Conservation (phyloP, 1,284 basidiomycete genomes). For the Cutaneotrichosporon spelunceum region DNA sequence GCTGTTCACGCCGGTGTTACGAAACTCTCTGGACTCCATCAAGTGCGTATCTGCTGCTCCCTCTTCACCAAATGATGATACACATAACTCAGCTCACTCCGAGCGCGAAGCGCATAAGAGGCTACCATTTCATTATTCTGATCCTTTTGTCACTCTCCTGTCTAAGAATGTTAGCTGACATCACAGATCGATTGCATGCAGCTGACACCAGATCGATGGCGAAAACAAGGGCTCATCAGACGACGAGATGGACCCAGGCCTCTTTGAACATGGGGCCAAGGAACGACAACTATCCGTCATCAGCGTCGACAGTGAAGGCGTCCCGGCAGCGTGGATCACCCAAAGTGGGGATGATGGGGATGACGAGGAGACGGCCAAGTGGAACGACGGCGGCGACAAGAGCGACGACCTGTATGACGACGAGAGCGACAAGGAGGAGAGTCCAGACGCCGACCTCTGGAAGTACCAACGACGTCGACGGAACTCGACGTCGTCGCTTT, state of each 20-base stretch:
- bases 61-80: neutral
- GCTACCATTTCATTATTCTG: neutral
- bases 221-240: neutral
- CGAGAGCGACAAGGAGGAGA: neutral
- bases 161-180: neutral
- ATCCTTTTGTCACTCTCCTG: neutral
- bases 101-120: slow-evolving; percentile 1
- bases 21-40: neutral
- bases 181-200: neutral
- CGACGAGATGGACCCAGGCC: slow-evolving; percentile 8
- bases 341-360: neutral
- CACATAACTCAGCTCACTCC: slow-evolving; percentile 1
- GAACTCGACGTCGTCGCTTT: neutral
- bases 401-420: slow-evolving; percentile 1
- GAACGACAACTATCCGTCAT: neutral
- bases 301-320: neutral
- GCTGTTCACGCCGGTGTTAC: neutral
- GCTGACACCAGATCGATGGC: slow-evolving; percentile 13
- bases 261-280: neutral
- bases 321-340: neutral
- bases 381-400: neutral
- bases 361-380: neutral
- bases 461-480: neutral
- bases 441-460: neutral
- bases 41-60: neutral